Percentiles rank a stretch among this genome's conserved stretches.
These are phyloP conservation scores for Candida dubliniensis DNA, from an alignment of 1,139 yeast species.

Conservation along the genomic window DNA sequence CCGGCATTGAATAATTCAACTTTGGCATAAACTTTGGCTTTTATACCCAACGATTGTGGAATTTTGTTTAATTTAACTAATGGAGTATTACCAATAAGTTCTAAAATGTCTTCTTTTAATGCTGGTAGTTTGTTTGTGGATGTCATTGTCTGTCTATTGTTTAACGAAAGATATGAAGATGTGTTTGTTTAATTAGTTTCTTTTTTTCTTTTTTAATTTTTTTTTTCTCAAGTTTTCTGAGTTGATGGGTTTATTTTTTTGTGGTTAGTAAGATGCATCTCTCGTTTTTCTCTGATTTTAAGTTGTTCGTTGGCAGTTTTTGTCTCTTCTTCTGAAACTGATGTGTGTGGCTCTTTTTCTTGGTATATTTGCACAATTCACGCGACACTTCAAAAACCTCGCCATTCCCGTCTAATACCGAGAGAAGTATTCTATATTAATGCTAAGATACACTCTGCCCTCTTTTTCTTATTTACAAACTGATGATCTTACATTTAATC, in stretches of 20 bases:
- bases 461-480: conserved; percentile 14
- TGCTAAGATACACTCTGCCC: background rate
- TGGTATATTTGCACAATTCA: too few species aligned
- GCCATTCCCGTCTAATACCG: too few species aligned
- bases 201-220: conserved; percentile 6
- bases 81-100: conserved; percentile 83
- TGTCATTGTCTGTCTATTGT: conserved; percentile 1
- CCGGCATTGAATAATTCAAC: conserved; percentile 70
- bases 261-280: too few species aligned
- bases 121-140: conserved; percentile 28
- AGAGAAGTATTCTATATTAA: background rate
- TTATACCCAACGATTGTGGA: conserved; percentile 76
- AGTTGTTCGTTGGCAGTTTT: too few species aligned
- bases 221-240: background rate
- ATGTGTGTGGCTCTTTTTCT: too few species aligned
- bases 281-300: too few species aligned
- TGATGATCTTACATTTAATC: conserved; percentile 65
- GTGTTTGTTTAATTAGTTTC: background rate
- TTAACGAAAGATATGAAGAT: background rate
- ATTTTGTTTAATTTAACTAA: conserved; percentile 70
- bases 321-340: too few species aligned
- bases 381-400: too few species aligned
- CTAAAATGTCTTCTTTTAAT: conserved; percentile 45
- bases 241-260: too few species aligned
- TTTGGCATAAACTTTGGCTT: conserved; percentile 59